phyloP scores from a whole-genome alignment of 1,284 basidiomycete species.

The Cutaneotrichosporon cyanovorans region DNA sequence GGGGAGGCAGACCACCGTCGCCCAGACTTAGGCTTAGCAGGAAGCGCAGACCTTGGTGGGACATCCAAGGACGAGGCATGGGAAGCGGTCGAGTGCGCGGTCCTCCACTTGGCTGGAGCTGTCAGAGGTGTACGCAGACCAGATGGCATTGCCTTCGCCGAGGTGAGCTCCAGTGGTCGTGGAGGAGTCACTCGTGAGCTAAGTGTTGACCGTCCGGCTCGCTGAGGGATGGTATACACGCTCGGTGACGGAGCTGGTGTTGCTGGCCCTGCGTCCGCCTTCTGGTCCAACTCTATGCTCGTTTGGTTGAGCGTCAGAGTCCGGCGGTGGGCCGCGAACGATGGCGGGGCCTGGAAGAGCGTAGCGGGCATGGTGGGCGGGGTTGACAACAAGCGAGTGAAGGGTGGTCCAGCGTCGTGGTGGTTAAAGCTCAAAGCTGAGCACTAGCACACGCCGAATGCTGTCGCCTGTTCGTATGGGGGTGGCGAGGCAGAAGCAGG shows the following conservation, averaged over 20 bases:
- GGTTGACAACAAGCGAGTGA: no score
- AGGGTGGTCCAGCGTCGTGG: no score
- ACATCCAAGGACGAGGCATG: slow-evolving; percentile 26
- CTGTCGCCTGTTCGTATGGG: no score
- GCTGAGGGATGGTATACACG: slow-evolving; percentile 19
- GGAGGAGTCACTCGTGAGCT: no score
- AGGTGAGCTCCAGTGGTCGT: no score
- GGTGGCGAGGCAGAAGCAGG: no score
- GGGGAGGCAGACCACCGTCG: no score
- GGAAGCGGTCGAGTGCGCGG: slow-evolving; percentile 20
- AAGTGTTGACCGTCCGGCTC: background rate
- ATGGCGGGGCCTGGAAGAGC: background rate
- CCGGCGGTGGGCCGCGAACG: background rate
- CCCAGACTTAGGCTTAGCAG: no score
- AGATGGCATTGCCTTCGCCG: background rate
- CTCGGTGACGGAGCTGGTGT: background rate
- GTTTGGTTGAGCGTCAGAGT: background rate
- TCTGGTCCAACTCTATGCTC: background rate
- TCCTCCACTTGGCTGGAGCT: slow-evolving; percentile 13
- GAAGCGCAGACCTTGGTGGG: background rate
- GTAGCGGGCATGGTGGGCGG: no score
- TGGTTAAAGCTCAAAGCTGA: no score
- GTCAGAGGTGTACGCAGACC: background rate
- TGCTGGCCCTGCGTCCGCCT: background rate
- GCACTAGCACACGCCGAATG: no score